Evolutionary conservation across 495 filamentous ascomycete genomes (phyloP), one percentile per base, ranked within the genome.

Genomic region (Penicillium desertorum): DNA sequence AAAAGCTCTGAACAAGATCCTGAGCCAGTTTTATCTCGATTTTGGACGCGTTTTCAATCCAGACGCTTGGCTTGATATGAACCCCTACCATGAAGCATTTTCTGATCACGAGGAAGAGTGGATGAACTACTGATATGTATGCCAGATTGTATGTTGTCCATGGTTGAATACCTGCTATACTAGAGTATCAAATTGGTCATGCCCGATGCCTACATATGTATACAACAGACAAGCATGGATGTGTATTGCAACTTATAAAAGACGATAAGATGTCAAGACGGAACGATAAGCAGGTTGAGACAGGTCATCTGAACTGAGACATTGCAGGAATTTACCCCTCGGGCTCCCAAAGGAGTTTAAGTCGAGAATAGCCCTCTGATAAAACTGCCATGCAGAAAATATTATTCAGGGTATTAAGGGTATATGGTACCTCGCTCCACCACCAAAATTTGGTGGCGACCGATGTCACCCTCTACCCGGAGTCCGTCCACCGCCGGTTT

Each of bases 401-500:
- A 39, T 17, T 39, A 17, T n/a, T 39, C 17, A 39, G 17, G 27
- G 27, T 4, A 1, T 3, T n/a, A n/a, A 3, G 5, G 4, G 48
- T 51, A 39, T 12, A 27, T 52, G 58, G 53, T 59, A 66, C 64
- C 52, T 66, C 36, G 23, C 30, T 59, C 56, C 58, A 57, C 61
- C 17, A 39, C 30, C 39, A 25, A 36, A 47, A 51, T 12, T 45
- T 42, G 27, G 53, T 65, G 62, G 59, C 50, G 56, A 57, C 20
- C 22, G 29, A 66, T 65, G 63, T 63, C 54, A 66, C 63, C 39
- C 43, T 39, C n/a, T 58, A 27, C 30, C 51, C 20, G 45, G 45
- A 45, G 48, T 51, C 58, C 54, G 62, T 65, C 59, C 63, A 65
- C 63, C 60, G 63, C 63, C 59, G 56, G 54, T 46, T 64, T 64